Evolutionary conservation across 208 protist species (phyloP), one percentile per base, ranked within the genome.

Genomic region (Wallacemonas rigidus): DNA sequence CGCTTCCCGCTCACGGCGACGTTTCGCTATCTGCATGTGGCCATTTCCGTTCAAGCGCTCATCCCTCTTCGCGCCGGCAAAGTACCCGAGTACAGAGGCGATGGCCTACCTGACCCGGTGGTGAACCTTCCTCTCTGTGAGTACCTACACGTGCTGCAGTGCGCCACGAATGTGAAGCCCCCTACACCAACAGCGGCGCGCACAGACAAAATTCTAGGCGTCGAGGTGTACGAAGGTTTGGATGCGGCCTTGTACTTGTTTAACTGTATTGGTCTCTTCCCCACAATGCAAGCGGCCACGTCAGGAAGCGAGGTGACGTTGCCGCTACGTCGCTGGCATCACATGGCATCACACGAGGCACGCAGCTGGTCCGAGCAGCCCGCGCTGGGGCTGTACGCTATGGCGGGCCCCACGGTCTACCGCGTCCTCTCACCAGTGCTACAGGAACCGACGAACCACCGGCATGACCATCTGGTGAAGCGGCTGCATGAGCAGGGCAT

Each of bases 221-320:
- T 82, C 11, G 82, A 92, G 58, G 85, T 90, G 51, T 83, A 85
- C 62, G 79, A 85, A 50, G 80, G 79, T 0, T 41, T 92, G 6
- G 88, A 90, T 70, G 69, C 64, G 8, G 68, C 78, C 2, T 71
- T 80, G 2, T 92, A 92, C 73, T 67, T 86, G 15, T 69, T 77
- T 35, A 87, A 87, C 72, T 68, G 71, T 48, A 43, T 88, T 44
- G 86, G 86, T 5, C 58, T 88, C 35, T 54, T 91, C 17, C 86
- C 86, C 2, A 75, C 75, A 5, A 43, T 91, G 43, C 60, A 67
- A 41, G 45, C 73, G 17, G 57, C 43, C 9, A 53, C 67, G 41
- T 35, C 56, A 5, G 56, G 5, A 0, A 9, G 26, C 64, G 17
- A 43, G 55, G 41, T 6, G 44, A 69, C 72, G 26, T 70, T 75